phyloP scores from a whole-genome alignment of 2,329 filamentous ascomycete genomes.

The Aspergillus luchuensis region DNA sequence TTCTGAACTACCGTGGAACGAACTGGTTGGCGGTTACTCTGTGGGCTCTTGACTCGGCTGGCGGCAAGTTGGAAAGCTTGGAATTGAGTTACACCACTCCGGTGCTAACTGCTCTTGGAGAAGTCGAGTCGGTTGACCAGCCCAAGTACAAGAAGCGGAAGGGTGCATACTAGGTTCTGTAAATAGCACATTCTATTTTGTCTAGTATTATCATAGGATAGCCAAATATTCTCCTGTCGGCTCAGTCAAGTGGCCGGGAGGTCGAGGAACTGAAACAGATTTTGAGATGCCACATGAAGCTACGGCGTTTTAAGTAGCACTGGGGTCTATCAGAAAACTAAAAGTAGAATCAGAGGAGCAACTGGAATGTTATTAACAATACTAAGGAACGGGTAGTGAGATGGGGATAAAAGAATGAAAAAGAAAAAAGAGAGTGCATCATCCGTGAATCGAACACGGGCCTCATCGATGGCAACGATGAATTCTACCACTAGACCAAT shows the following conservation, averaged over 20 bases:
- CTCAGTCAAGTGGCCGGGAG: neutral
- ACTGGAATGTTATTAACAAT: neutral
- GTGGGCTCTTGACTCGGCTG: conserved; percentile 64
- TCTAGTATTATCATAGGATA: neutral
- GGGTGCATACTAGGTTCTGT: conserved; percentile 52
- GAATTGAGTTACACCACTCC: conserved; percentile 53
- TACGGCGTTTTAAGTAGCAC: no score
- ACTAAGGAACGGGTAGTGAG: neutral
- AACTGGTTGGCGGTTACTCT: conserved; percentile 71
- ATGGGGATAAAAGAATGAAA: neutral
- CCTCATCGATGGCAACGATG: conserved; percentile 49
- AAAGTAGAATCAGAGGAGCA: neutral
- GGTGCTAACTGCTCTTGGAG: conserved; percentile 53
- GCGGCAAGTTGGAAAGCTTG: conserved; percentile 60
- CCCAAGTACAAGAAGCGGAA: conserved; percentile 50
- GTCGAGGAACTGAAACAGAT: no score
- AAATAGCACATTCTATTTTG: neutral
- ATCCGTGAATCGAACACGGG: conserved; percentile 51
- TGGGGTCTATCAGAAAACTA: neutral
- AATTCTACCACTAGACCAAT: conserved; percentile 50
- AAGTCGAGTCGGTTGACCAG: conserved; percentile 50
- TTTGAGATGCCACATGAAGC: no score
- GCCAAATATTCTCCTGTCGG: no score
- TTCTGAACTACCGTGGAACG: conserved; percentile 68
- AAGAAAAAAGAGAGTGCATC: conserved; percentile 29